phyloP scores from a whole-genome alignment of 768 basidiomycete genomes.

The Mycena floridula region DNA sequence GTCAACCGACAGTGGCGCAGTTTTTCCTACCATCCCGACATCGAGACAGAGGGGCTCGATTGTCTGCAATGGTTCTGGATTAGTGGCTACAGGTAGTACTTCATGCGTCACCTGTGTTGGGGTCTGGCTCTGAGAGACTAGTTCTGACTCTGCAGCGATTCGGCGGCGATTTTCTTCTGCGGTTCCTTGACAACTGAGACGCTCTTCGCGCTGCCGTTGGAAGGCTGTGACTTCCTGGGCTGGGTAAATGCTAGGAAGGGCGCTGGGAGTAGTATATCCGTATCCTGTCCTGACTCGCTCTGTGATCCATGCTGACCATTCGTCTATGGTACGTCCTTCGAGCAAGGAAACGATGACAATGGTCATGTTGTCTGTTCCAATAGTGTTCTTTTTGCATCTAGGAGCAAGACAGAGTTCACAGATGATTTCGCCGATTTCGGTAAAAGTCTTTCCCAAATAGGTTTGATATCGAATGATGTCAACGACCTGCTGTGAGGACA shows the following conservation, averaged over 20 bases:
- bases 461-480: conserved; percentile 82
- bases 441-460: conserved; percentile 54
- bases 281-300: conserved; percentile 71
- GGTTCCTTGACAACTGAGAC: no score
- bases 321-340: conserved; percentile 76
- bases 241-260: conserved; percentile 73
- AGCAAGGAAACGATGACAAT: conserved; percentile 85
- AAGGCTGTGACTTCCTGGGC: conserved; percentile 16
- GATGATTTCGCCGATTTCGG: conserved; percentile 57
- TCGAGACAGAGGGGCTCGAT: no score
- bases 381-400: conserved; percentile 41
- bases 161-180: no score
- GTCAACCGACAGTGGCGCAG: no score
- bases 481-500: conserved; percentile 87
- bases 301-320: conserved; percentile 89
- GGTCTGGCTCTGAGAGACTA: no score
- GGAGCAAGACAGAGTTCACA: conserved; percentile 94
- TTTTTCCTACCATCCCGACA: no score
- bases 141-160: no score
- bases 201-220: no score
- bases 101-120: no score
- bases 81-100: no score
- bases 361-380: conserved; percentile 98
- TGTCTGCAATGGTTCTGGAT: no score
- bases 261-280: conserved; percentile 73